Conservation (phyloP, 164 flowering plant species). For the Saururus chinensis region DNA sequence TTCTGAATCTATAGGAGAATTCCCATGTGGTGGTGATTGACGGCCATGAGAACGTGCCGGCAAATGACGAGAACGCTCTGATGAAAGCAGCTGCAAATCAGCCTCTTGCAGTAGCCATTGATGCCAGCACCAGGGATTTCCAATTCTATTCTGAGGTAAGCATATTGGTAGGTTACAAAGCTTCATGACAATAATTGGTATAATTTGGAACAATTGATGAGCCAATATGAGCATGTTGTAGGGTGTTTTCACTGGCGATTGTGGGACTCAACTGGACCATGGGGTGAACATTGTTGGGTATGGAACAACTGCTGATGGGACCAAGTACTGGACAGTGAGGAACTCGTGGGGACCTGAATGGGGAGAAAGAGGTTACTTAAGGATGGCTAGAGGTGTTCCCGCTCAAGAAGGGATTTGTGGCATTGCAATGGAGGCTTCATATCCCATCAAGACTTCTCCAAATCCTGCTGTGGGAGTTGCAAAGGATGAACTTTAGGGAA, state of each 20-base stretch:
- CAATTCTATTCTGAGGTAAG: slow-evolving; percentile 78
- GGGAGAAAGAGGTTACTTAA: slow-evolving; percentile 89
- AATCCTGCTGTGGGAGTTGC: slow-evolving; percentile 11
- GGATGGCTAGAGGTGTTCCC: slow-evolving; percentile 54
- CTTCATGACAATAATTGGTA: not conserved
- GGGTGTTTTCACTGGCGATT: slow-evolving; percentile 69
- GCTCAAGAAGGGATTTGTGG: slow-evolving; percentile 64
- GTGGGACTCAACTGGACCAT: slow-evolving; percentile 70
- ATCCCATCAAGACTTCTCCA: slow-evolving; percentile 56
- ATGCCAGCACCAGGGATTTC: slow-evolving; percentile 54
- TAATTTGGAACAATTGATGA: not conserved
- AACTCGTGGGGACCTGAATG: slow-evolving; percentile 94
- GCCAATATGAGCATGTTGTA: slow-evolving; percentile 10
- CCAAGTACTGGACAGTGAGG: slow-evolving; percentile 86
- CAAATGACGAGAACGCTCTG: slow-evolving; percentile 53
- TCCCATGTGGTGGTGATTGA: slow-evolving; percentile 47
- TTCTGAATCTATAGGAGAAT: slow-evolving; percentile 27
- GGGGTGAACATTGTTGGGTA: slow-evolving; percentile 87
- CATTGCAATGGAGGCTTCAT: slow-evolving; percentile 84
- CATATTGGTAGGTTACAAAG: not conserved
- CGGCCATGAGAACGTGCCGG: slow-evolving; percentile 71
- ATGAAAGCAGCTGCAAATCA: slow-evolving; percentile 69
- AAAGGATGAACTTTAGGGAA: slow-evolving; percentile 5
- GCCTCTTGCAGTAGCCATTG: slow-evolving; percentile 79
- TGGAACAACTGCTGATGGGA: slow-evolving; percentile 65